Base-by-base conservation (phyloP, 1,284 basidiomycete genomes). In the Sutorius eximius region DNA sequence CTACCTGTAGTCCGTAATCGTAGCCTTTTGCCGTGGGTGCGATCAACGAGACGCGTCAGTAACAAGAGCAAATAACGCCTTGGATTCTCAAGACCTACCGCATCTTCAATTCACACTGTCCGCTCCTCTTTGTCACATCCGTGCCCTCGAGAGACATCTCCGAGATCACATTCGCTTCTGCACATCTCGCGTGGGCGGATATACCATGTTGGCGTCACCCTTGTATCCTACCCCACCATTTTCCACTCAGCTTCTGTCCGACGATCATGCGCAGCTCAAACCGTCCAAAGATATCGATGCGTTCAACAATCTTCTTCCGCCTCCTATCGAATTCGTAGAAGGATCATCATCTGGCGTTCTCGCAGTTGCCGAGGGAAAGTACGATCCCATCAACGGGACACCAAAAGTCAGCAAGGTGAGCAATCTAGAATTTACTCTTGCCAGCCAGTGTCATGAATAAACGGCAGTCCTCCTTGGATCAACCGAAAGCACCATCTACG, bases 321-420 rank as follows among this genome's bases (percentile, higher is more conserved):
- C 87, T 11, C 81, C 85, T 16, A 78, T 91, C 51, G 89, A 91
- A 69, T 91, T 91, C 54, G 75, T 91, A 43, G 87, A 91, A 67
- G 89, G 88, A 20, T 91, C 88, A 3, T 90, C 88, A 10, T 83
- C 87, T 40, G 86, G 87, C 1, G 74, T 82, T 12, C 72, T 90
- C 32, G 83, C 83, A 51, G 77, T 87, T 8, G 78, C 81, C 40
- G 86, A 87, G 61, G 83, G 83, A 45, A 89, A 85, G 67, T 91
- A 91, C 67, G 82, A 88, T 60, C 85, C 89, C 20, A 89, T 91
- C 66, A 91, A 91, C 60, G 80, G 73, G 47, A 77, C 77, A 15
- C 81, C 80, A 49, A 61, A 78, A 70, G 59, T 57, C 60, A 60
- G 58, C 57, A 56, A 77, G 78, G 68, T 70, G 55, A 59, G 58